Conservation (phyloP, 1,284 basidiomycete genomes). For the Papiliotrema laurentii region DNA sequence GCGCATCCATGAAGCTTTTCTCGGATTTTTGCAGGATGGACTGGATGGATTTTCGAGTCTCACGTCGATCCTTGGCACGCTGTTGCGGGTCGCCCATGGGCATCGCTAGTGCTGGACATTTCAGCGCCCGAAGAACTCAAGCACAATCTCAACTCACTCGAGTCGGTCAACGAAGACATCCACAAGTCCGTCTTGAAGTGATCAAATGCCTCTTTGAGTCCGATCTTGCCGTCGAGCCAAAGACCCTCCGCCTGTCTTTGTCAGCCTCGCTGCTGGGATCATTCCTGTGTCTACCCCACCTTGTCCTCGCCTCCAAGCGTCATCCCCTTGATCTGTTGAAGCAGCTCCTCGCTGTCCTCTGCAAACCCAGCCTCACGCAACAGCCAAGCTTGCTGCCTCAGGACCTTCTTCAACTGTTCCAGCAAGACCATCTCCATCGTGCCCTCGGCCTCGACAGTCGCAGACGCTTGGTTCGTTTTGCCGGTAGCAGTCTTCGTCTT, state of each 20-base stretch:
- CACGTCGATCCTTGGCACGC: constrained; percentile 45
- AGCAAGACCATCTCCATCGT: constrained; percentile 62
- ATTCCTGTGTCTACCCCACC: constrained; percentile 14
- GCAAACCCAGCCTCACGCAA: constrained; percentile 59
- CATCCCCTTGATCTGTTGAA: constrained; percentile 45
- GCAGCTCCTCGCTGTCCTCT: constrained; percentile 53
- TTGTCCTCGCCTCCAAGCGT: constrained; percentile 2
- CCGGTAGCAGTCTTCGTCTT: neutral
- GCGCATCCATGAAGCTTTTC: constrained; percentile 62
- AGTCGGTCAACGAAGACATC: constrained; percentile 77
- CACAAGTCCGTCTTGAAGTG: constrained; percentile 79
- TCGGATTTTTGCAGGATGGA: constrained; percentile 62
- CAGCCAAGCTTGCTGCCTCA: constrained; percentile 73
- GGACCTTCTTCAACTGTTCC: constrained; percentile 59
- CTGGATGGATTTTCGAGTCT: constrained; percentile 60
- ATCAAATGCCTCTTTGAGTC: constrained; percentile 67
- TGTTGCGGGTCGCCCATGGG: constrained; percentile 68
- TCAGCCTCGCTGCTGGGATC: constrained; percentile 2
- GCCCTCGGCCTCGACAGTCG: constrained; percentile 51
- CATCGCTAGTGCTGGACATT: constrained; percentile 65
- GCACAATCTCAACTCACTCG: constrained; percentile 50
- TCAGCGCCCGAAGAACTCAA: neutral
- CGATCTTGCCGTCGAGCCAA: constrained; percentile 66
- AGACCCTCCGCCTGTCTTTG: constrained; percentile 62
- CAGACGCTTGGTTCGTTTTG: constrained; percentile 34